Conservation (phyloP, 2,329 filamentous ascomycete genomes). For the Penicillium expansum region DNA sequence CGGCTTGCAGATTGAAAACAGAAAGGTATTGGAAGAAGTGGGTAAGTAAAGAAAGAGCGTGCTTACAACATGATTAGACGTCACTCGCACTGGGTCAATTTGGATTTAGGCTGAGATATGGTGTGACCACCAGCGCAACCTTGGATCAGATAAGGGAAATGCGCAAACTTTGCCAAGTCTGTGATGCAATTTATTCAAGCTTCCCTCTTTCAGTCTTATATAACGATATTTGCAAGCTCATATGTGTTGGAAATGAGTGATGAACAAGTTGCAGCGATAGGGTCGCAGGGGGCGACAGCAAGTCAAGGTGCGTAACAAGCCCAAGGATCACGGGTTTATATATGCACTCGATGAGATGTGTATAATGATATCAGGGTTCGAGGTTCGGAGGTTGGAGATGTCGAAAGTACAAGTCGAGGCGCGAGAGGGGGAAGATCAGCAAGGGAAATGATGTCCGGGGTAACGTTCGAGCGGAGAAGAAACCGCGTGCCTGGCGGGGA, state of each 20-base stretch:
- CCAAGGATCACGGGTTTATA: neutral
- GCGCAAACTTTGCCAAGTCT: neutral
- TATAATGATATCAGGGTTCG: neutral
- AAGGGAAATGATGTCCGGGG: slow-evolving; percentile 18
- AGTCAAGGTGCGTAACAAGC: neutral
- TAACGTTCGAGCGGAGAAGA: slow-evolving; percentile 20
- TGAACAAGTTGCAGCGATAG: neutral
- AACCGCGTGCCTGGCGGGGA: slow-evolving; percentile 19
- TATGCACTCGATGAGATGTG: neutral
- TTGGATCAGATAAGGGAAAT: neutral
- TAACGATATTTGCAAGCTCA: neutral
- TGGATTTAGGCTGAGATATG: slow-evolving; percentile 8
- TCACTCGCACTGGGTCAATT: slow-evolving; percentile 12
- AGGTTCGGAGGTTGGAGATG: neutral
- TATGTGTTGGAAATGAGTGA: neutral
- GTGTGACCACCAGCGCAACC: slow-evolving; percentile 11
- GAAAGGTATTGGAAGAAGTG: neutral
- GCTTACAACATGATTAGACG: slow-evolving; percentile 27
- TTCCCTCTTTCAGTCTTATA: neutral
- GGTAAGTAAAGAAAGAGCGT: neutral
- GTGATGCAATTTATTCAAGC: neutral
- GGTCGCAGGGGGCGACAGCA: neutral
- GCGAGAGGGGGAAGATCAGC: slow-evolving; percentile 11
- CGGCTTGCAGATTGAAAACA: neutral
- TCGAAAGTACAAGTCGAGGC: neutral